phyloP scores from a whole-genome alignment of 805 yeast genomes.

The Ascoidea asiatica region DNA sequence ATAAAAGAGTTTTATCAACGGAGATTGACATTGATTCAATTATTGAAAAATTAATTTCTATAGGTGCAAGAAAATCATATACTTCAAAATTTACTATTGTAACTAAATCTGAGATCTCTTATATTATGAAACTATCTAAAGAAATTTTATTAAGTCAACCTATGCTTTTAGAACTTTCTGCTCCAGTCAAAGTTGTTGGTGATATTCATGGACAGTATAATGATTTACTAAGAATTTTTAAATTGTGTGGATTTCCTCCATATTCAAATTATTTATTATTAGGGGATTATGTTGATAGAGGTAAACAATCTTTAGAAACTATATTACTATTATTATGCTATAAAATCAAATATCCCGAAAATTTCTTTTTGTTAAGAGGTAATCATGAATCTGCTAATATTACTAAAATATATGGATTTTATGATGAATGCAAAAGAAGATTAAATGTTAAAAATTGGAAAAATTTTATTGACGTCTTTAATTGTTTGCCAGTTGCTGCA shows the following conservation, averaged over 20 bases:
- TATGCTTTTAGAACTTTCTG: slow-evolving; percentile 46
- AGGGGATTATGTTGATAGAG: slow-evolving; percentile 80
- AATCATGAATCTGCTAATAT: slow-evolving; percentile 82
- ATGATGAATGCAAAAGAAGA: slow-evolving; percentile 75
- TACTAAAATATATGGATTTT: slow-evolving; percentile 73
- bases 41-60: slow-evolving; percentile 9
- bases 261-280: slow-evolving; percentile 61
- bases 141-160: slow-evolving; percentile 54
- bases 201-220: slow-evolving; percentile 80
- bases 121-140: slow-evolving; percentile 21
- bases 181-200: slow-evolving; percentile 80
- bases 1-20: slow-evolving; percentile 8
- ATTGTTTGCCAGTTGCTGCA: slow-evolving; percentile 72
- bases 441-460: slow-evolving; percentile 74
- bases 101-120: slow-evolving; percentile 8
- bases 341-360: slow-evolving; percentile 76
- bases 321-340: slow-evolving; percentile 60
- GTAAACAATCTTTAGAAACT: slow-evolving; percentile 73
- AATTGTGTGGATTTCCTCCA: slow-evolving; percentile 82
- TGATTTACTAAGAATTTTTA: slow-evolving; percentile 63
- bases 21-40: slow-evolving; percentile 10
- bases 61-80: slow-evolving; percentile 5
- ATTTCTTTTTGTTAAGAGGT: slow-evolving; percentile 66
- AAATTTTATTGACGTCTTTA: slow-evolving; percentile 66
- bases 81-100: slow-evolving; percentile 3